phyloP scores from a whole-genome alignment of 805 yeast genomes.

The Allodekkera sacchari region DNA sequence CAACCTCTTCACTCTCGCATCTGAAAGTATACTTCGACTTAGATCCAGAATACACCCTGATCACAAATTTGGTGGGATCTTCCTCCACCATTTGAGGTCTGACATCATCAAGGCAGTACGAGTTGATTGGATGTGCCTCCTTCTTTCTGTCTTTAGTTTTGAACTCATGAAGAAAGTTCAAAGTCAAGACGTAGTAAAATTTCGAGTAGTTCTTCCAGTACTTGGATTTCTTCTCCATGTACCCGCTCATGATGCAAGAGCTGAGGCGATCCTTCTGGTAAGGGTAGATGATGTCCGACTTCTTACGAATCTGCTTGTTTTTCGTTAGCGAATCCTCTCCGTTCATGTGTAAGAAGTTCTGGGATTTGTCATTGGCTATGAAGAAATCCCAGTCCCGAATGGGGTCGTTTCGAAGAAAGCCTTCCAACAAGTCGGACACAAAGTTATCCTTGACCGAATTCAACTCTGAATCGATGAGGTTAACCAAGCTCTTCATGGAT shows the following conservation, averaged over 20 bases:
- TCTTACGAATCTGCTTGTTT: slow-evolving; percentile 33
- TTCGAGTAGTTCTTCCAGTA: slow-evolving; percentile 50
- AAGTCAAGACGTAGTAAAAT: slow-evolving; percentile 60
- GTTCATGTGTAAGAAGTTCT: slow-evolving; percentile 32
- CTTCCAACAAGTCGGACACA: slow-evolving; percentile 43
- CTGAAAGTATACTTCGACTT: slow-evolving; percentile 29
- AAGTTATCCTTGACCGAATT: slow-evolving; percentile 38
- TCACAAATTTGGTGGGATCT: slow-evolving; percentile 29
- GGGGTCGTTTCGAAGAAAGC: slow-evolving; percentile 49
- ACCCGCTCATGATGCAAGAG: slow-evolving; percentile 52
- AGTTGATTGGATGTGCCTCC: slow-evolving; percentile 37
- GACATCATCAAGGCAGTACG: slow-evolving; percentile 30
- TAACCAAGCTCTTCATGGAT: slow-evolving; percentile 42
- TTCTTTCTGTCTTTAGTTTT: slow-evolving; percentile 46
- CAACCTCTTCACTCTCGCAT: slow-evolving; percentile 36
- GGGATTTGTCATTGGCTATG: slow-evolving; percentile 36
- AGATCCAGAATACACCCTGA: slow-evolving; percentile 25
- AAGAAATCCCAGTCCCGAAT: slow-evolving; percentile 66
- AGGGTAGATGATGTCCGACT: slow-evolving; percentile 45
- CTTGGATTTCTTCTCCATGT: slow-evolving; percentile 52
- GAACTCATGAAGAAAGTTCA: slow-evolving; percentile 62
- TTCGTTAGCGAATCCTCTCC: slow-evolving; percentile 20
- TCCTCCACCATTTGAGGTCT: slow-evolving; percentile 25
- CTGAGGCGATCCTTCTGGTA: slow-evolving; percentile 42
- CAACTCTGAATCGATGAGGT: slow-evolving; percentile 43